Evolutionary conservation across 2,329 filamentous ascomycete genomes (phyloP).

Genomic region (Alternaria brassicae): DNA sequence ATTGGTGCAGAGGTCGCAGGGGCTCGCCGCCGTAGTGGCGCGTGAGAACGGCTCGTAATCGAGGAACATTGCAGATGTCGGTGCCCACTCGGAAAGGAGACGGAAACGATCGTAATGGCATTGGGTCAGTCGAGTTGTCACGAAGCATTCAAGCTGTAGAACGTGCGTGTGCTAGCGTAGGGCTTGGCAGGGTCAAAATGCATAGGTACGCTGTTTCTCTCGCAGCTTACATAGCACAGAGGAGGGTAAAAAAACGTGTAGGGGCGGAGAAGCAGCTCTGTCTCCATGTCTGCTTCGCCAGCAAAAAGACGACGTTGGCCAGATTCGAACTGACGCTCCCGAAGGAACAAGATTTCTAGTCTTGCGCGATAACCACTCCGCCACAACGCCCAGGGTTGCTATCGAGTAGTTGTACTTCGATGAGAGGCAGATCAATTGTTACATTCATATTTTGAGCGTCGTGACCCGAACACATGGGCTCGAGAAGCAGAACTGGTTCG

Average conservation of each 20-base stretch:
- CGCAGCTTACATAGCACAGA: not conserved
- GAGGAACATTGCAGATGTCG: slow-evolving; percentile 75
- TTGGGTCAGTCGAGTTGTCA: slow-evolving; percentile 20
- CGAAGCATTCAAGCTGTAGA: not conserved
- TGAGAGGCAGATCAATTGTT: not conserved
- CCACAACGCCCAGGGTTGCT: slow-evolving; percentile 41
- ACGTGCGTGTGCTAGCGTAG: not conserved
- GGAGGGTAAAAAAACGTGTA: not conserved
- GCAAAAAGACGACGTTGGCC: slow-evolving; percentile 47
- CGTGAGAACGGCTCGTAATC: slow-evolving; percentile 67
- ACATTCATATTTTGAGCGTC: not conserved
- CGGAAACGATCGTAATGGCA: slow-evolving; percentile 64
- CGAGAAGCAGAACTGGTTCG: not conserved
- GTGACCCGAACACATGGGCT: too few species aligned
- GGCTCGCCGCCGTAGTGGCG: slow-evolving; percentile 12
- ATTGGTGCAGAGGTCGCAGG: slow-evolving; percentile 20
- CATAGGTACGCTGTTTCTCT: not conserved
- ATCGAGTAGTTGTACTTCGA: slow-evolving; percentile 6
- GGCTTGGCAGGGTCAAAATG: not conserved
- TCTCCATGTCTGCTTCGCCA: not conserved
- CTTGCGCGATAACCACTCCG: slow-evolving; percentile 54
- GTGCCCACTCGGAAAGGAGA: slow-evolving; percentile 74
- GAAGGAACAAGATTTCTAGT: slow-evolving; percentile 55
- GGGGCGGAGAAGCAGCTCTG: not conserved
- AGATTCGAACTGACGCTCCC: slow-evolving; percentile 53